phyloP scores from a whole-genome alignment of 176 grass and related monocot species.

The Musa acuminata region DNA sequence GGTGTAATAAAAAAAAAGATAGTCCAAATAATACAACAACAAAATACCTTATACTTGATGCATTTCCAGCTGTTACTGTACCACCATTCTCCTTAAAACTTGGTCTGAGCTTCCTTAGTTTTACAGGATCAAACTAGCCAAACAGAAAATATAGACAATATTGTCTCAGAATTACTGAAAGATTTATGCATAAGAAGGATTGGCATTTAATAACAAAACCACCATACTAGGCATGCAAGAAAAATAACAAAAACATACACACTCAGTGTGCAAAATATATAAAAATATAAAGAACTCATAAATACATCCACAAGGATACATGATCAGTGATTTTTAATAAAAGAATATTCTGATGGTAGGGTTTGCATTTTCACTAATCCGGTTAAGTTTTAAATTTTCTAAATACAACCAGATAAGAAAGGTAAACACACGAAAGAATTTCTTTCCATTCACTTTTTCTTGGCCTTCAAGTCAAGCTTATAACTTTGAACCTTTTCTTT shows the following conservation, averaged over 20 bases:
- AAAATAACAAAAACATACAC: neutral
- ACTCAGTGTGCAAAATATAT: too few relatives aligned
- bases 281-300: too few relatives aligned
- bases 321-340: too few relatives aligned
- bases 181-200: neutral
- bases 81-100: conserved; percentile 23
- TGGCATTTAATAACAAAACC: neutral
- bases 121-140: conserved; percentile 22
- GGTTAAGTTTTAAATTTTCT: too few relatives aligned
- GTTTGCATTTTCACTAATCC: too few relatives aligned
- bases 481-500: too few relatives aligned
- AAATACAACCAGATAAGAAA: too few relatives aligned
- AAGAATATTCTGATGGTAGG: too few relatives aligned
- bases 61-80: conserved; percentile 24
- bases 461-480: too few relatives aligned
- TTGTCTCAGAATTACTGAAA: neutral
- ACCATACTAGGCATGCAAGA: neutral
- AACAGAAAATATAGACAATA: neutral
- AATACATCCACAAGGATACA: too few relatives aligned
- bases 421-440: too few relatives aligned
- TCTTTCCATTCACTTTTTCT: too few relatives aligned
- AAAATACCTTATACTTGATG: conserved; percentile 24
- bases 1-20: neutral
- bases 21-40: neutral
- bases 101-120: conserved; percentile 20